Conservation (phyloP, 257 asterid species). For the Mitragyna speciosa region DNA sequence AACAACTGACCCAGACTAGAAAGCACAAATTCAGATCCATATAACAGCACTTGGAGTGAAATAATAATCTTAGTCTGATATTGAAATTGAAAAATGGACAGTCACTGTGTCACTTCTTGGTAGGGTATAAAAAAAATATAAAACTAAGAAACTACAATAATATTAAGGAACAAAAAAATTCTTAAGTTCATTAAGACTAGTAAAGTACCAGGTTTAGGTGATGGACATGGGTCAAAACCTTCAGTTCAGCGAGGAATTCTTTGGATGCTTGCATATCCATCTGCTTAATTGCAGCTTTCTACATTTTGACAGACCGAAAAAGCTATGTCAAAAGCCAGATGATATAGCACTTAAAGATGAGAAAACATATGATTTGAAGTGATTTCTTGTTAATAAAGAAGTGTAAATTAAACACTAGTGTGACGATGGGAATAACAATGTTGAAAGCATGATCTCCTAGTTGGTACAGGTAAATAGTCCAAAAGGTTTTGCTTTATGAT, state of each 20-base stretch:
- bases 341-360: slow-evolving; percentile 7
- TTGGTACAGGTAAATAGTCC: background rate
- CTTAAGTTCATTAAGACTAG: background rate
- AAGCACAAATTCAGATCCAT: background rate
- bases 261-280: slow-evolving; percentile 94
- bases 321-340: slow-evolving; percentile 2
- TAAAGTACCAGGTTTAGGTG: slow-evolving; percentile 79
- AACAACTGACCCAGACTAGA: background rate
- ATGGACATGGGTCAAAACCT: slow-evolving; percentile 80
- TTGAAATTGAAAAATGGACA: background rate
- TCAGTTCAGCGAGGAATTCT: slow-evolving; percentile 78
- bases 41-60: background rate
- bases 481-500: background rate
- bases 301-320: slow-evolving; percentile 16
- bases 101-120: background rate
- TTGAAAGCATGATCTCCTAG: background rate
- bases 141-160: background rate
- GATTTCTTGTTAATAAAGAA: background rate
- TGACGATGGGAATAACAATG: background rate
- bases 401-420: background rate
- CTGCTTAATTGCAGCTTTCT: slow-evolving; percentile 82
- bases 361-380: background rate
- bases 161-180: background rate
- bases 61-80: background rate
- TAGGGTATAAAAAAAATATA: background rate